Evolutionary conservation across 768 basidiomycete species (phyloP), one percentile per base, ranked within the genome.

Genomic region (Lyophyllum shimeji): DNA sequence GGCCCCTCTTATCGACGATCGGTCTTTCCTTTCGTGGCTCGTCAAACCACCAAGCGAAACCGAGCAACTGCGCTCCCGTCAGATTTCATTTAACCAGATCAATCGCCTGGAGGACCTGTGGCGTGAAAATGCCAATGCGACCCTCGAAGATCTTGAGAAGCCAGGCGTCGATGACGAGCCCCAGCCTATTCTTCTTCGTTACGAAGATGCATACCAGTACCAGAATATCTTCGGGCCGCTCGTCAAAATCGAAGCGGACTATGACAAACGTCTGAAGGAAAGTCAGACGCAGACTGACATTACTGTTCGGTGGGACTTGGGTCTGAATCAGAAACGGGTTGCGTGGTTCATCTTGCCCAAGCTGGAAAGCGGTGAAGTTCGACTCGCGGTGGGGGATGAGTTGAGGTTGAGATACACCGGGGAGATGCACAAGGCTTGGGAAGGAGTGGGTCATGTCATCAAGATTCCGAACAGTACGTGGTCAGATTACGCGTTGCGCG

Each of bases 161-260:
- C 94, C 95, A 0, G 95, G 95, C 6, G 91, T 98, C 1, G 97
- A 99, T 65, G 97, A 99, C 71, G 97, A 99, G 65, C 95, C 97
- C 2, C 95, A 98, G 69, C 84, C 89, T 7, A 90, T 99, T 59
- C 69, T 96, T 21, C 73, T 90, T 52, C 88, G 87, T 60, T 99
- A 99, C 70, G 96, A 98, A 69, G 97, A 99, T 70, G 97, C 97
- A 44, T 99, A 98, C 67, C 97, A 98, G 66, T 99, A 99, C 70
- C 97, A 99, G 76, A 99, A 99, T 68, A 98, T 99, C 53, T 96
- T 98, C 65, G 97, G 97, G 4, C 97, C 97, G 15, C 83, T 99
- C 45, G 97, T 99, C 72, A 99, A 99, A 77, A 98, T 99, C 63
- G 97, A 99, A 68, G 97, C 97, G 1, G 97, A 99, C 74, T 99